These are phyloP conservation scores for Hypoxylon sp. DNA, from an alignment of 2,329 filamentous ascomycete species.

Conservation along the genomic window DNA sequence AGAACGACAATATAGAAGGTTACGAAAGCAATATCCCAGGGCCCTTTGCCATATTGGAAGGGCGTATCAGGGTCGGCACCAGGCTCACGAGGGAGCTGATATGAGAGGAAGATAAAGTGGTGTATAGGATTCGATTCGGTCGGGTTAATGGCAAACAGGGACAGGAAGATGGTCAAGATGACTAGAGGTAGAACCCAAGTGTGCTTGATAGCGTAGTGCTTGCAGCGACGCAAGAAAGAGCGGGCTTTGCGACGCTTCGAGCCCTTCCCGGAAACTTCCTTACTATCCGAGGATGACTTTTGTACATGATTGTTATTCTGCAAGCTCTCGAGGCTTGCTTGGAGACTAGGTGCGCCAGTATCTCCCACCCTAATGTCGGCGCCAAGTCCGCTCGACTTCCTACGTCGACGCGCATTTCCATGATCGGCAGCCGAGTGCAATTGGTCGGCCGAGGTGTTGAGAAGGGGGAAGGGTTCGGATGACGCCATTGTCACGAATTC, in stretches of 20 bases:
- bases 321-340: constrained; percentile 66
- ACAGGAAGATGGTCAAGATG: constrained; percentile 73
- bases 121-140: constrained; percentile 83
- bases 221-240: constrained; percentile 67
- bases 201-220: constrained; percentile 68
- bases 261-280: constrained; percentile 58
- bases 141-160: constrained; percentile 81
- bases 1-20: constrained; percentile 90
- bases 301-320: constrained; percentile 46
- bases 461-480: constrained; percentile 69
- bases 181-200: constrained; percentile 77
- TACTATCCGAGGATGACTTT: constrained; percentile 47
- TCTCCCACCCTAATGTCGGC: constrained; percentile 69
- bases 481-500: constrained; percentile 58
- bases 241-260: constrained; percentile 71
- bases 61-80: constrained; percentile 60
- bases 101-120: constrained; percentile 90
- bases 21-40: constrained; percentile 87
- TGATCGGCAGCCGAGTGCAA: constrained; percentile 59
- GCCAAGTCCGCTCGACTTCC: constrained; percentile 70
- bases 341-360: constrained; percentile 68
- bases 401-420: constrained; percentile 62
- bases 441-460: constrained; percentile 67
- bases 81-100: constrained; percentile 73
- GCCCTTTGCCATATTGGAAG: constrained; percentile 89